phyloP scores from a whole-genome alignment of 345 rosid genomes.

The Salix exigua region DNA sequence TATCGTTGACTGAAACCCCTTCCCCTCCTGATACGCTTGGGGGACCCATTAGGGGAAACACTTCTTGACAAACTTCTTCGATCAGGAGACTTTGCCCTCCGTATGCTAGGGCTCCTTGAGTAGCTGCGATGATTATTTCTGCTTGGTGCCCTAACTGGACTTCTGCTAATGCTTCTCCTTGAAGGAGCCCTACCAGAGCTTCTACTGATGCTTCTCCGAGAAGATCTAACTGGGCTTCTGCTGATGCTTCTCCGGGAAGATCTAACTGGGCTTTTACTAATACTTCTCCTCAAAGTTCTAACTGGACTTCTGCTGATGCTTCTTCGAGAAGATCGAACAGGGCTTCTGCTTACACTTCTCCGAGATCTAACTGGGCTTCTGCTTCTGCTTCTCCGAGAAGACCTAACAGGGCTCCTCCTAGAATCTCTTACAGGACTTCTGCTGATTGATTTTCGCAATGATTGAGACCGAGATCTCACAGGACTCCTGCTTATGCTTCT shows the following conservation, averaged over 20 bases:
- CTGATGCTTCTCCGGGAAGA: constrained; percentile 46
- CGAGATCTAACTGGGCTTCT: constrained; percentile 39
- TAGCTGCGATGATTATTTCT: constrained; percentile 51
- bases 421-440: constrained; percentile 42
- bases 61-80: constrained; percentile 84
- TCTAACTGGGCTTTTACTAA: constrained; percentile 48
- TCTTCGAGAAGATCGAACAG: constrained; percentile 30
- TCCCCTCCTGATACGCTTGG: constrained; percentile 84
- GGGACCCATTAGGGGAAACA: constrained; percentile 68
- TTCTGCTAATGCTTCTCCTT: constrained; percentile 56
- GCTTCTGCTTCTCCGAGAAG: constrained; percentile 47
- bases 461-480: constrained; percentile 26
- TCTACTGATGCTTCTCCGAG: constrained; percentile 38
- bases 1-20: constrained; percentile 87
- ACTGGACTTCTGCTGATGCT: constrained; percentile 45
- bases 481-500: constrained; percentile 48
- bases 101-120: constrained; percentile 51
- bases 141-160: constrained; percentile 51
- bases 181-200: constrained; percentile 48
- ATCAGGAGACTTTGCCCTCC: constrained; percentile 59
- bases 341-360: constrained; percentile 54
- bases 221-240: constrained; percentile 30
- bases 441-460: constrained; percentile 19
- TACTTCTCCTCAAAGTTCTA: constrained; percentile 27
- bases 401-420: constrained; percentile 42